phyloP scores from a whole-genome alignment of 306 rosid genomes.

The Cercis canadensis region DNA sequence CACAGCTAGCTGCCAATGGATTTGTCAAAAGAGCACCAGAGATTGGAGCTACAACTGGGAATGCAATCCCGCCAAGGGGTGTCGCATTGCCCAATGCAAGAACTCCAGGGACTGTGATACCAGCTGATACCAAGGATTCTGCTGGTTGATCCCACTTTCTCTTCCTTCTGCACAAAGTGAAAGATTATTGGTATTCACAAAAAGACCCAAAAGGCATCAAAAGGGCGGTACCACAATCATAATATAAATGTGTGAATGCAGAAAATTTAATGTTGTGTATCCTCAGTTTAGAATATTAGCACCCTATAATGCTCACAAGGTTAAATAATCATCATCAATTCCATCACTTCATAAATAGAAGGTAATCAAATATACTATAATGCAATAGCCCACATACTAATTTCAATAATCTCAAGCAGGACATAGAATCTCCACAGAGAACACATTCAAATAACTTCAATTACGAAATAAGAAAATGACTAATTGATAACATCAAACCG shows the following conservation, averaged over 20 bases:
- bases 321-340: background rate
- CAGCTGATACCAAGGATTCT: constrained; percentile 62
- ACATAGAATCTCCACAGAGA: background rate
- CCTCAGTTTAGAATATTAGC: too few species aligned
- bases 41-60: constrained; percentile 42
- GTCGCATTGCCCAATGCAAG: constrained; percentile 53
- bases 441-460: background rate
- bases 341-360: background rate
- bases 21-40: constrained; percentile 42
- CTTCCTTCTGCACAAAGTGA: constrained; percentile 62
- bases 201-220: background rate
- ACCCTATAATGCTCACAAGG: too few species aligned
- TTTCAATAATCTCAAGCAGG: constrained; percentile 10
- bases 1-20: constrained; percentile 46
- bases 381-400: background rate
- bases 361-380: background rate
- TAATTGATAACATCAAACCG: constrained; percentile 10
- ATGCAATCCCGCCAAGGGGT: constrained; percentile 47
- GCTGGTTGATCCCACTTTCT: constrained; percentile 99
- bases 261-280: too few species aligned
- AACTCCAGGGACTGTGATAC: constrained; percentile 56
- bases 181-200: background rate
- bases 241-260: too few species aligned
- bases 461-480: background rate
- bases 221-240: too few species aligned